A percentile compares a stretch with the other conserved stretches of the same genome.
phyloP scores from a whole-genome alignment of 2,329 filamentous ascomycete genomes.

The Biscogniauxia sp. region DNA sequence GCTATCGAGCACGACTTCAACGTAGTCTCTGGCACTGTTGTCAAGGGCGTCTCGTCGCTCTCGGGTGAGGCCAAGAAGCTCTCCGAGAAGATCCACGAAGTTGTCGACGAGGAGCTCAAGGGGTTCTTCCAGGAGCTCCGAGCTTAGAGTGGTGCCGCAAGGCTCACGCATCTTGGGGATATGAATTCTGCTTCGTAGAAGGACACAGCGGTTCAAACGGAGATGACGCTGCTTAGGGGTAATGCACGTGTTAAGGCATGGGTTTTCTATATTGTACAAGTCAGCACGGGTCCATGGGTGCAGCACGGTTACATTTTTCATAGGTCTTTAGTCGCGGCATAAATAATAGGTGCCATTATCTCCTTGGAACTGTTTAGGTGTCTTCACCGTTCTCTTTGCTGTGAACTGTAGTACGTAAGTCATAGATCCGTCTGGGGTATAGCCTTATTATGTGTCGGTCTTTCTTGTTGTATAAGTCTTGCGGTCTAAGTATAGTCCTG shows the following conservation, averaged over 20 bases:
- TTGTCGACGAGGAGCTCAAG: slow-evolving; percentile 60
- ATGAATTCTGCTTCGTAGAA: slow-evolving; percentile 7
- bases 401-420: no score
- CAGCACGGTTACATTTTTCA: slow-evolving; percentile 21
- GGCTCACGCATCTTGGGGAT: slow-evolving; percentile 15
- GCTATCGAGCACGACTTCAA: slow-evolving; percentile 61
- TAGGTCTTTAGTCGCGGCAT: slow-evolving; percentile 20
- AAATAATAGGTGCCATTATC: slow-evolving; percentile 11
- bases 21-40: slow-evolving; percentile 55
- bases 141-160: slow-evolving; percentile 28
- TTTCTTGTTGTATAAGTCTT: no score
- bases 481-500: no score
- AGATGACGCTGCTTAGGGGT: neutral
- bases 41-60: slow-evolving; percentile 51
- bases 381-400: slow-evolving; percentile 1
- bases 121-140: slow-evolving; percentile 55
- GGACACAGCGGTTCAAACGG: slow-evolving; percentile 11
- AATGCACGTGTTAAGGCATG: slow-evolving; percentile 6
- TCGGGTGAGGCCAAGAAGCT: slow-evolving; percentile 59
- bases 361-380: slow-evolving; percentile 2
- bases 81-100: slow-evolving; percentile 60
- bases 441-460: no score
- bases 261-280: slow-evolving; percentile 24
- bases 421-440: no score
- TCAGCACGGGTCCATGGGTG: slow-evolving; percentile 20